These are phyloP conservation scores for Bretschneidera sinensis DNA, from an alignment of 345 rosid species.

Conservation along the genomic window DNA sequence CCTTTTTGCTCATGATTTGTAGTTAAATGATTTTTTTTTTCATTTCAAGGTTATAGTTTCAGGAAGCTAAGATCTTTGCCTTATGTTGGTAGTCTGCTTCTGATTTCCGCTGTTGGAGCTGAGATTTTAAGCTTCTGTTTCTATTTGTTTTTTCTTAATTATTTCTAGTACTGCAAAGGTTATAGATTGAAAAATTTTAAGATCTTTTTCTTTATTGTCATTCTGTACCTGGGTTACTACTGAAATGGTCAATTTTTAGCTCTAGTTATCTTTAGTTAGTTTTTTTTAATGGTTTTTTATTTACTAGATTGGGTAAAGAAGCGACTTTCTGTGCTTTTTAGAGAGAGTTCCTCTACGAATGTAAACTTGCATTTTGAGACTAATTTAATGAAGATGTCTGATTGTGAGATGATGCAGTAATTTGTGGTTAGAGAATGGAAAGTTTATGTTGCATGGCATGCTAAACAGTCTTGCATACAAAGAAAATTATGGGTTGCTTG, in stretches of 20 bases:
- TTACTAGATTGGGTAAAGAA: not conserved
- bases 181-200: not conserved
- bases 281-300: no score
- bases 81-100: not conserved
- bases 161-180: not conserved
- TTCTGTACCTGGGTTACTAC: no score
- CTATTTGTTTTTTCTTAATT: no score
- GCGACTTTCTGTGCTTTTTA: not conserved
- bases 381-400: not conserved
- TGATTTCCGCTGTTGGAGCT: not conserved
- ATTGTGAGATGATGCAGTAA: not conserved
- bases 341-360: no score
- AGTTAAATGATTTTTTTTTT: no score
- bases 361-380: no score
- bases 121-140: not conserved
- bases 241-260: no score
- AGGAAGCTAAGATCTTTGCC: constrained; percentile 16
- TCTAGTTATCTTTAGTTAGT: no score
- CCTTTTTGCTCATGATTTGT: no score
- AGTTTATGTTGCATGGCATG: no score
- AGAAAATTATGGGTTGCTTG: not conserved
- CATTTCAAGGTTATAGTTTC: constrained; percentile 9
- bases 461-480: no score
- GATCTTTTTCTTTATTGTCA: no score
- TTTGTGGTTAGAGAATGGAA: not conserved